These are phyloP conservation scores for Meredithiella fracta DNA, from an alignment of 2,329 filamentous ascomycete species.

Conservation along the genomic window DNA sequence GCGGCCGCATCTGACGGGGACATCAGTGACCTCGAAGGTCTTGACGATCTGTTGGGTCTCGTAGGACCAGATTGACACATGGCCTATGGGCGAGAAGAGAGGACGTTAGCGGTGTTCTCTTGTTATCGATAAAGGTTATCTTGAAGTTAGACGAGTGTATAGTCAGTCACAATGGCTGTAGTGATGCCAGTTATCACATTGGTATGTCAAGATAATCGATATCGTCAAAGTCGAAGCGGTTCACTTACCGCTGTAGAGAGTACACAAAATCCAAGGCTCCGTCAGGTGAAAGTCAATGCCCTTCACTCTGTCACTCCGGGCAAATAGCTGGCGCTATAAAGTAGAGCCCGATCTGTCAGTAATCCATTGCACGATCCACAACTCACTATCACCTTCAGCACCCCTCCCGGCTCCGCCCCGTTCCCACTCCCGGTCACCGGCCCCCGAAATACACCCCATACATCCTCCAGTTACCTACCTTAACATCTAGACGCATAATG, in stretches of 20 bases:
- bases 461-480: conserved; percentile 12
- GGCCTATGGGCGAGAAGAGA: conserved; percentile 40
- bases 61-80: conserved; percentile 99
- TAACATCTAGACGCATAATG: conserved; percentile 17
- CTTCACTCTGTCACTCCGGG: conserved; percentile 89
- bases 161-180: too few species aligned
- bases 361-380: neutral
- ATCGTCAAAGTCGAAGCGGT: conserved; percentile 9
- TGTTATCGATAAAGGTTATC: too few species aligned
- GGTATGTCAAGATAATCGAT: neutral
- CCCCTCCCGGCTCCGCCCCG: neutral
- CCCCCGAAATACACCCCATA: neutral
- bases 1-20: conserved; percentile 87
- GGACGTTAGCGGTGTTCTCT: neutral
- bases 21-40: conserved; percentile 97
- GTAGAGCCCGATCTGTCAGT: neutral
- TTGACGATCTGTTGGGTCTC: conserved; percentile 95
- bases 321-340: conserved; percentile 33
- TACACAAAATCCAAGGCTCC: conserved; percentile 93
- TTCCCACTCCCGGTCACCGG: neutral
- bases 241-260: conserved; percentile 73
- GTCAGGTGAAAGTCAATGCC: conserved; percentile 93
- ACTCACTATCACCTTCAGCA: conserved; percentile 6
- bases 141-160: too few species aligned
- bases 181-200: too few species aligned